These are phyloP conservation scores for Aspergillus novofumigatus DNA, from an alignment of 2,329 filamentous ascomycete species.

Conservation along the genomic window DNA sequence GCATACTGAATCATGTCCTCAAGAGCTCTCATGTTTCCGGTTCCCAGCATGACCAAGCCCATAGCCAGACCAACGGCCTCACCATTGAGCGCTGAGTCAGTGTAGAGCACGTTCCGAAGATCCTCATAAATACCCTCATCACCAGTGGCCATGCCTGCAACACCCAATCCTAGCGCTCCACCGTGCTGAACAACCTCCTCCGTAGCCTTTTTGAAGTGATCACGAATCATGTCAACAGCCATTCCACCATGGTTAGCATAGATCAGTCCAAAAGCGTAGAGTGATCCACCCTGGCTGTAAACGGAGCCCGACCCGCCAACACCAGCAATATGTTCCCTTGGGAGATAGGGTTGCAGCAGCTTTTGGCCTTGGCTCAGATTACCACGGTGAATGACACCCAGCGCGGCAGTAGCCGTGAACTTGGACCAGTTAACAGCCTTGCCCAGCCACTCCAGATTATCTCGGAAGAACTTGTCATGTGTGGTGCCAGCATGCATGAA, in stretches of 20 bases:
- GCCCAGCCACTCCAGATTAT: conserved; percentile 95
- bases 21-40: conserved; percentile 87
- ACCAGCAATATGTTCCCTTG: conserved; percentile 58
- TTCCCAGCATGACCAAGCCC: conserved; percentile 97
- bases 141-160: conserved; percentile 95
- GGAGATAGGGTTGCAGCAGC: conserved; percentile 89
- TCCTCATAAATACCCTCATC: conserved; percentile 87
- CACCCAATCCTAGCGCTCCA: conserved; percentile 88
- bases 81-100: conserved; percentile 92
- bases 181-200: conserved; percentile 91
- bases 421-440: conserved; percentile 99
- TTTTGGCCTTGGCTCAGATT: conserved; percentile 92
- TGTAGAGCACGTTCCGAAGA: conserved; percentile 81
- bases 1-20: conserved; percentile 98
- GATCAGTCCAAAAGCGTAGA: conserved; percentile 93
- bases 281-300: conserved; percentile 91
- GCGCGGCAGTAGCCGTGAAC: conserved; percentile 91
- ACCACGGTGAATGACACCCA: conserved; percentile 94
- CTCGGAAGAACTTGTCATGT: conserved; percentile 96
- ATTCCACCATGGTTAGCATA: conserved; percentile 96
- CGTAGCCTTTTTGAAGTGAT: conserved; percentile 48
- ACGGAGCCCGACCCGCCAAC: conserved; percentile 76
- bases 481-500: conserved; percentile 99
- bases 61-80: conserved; percentile 94
- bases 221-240: conserved; percentile 54